phyloP scores from a whole-genome alignment of 2,329 filamentous ascomycete species.

The Aspergillus clavatus region DNA sequence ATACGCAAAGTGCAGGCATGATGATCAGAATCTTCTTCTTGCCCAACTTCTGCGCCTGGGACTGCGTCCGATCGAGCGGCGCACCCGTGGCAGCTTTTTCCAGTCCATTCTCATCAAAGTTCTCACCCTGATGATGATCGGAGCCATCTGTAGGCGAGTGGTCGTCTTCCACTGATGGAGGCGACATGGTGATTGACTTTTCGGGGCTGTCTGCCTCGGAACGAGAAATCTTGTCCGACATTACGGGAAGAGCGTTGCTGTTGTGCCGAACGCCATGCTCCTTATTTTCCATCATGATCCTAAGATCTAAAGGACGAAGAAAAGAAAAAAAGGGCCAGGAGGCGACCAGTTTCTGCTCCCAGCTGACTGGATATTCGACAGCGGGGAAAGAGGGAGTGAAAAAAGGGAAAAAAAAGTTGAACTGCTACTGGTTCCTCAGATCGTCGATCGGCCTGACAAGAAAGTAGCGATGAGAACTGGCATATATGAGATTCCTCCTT shows the following conservation, averaged over 20 bases:
- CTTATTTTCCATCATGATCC: neutral
- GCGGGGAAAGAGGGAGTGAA: neutral
- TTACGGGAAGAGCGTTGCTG: conserved; percentile 3
- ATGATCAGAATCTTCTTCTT: conserved; percentile 40
- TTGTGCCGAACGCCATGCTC: neutral
- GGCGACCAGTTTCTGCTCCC: no score
- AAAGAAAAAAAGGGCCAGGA: neutral
- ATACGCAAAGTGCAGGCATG: conserved; percentile 40
- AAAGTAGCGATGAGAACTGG: no score
- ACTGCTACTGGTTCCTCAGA: no score
- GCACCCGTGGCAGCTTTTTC: conserved; percentile 18
- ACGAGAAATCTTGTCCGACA: conserved; percentile 5
- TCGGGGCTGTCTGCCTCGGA: conserved; percentile 2
- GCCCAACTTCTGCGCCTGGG: conserved; percentile 36
- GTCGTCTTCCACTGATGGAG: conserved; percentile 2
- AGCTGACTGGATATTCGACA: neutral
- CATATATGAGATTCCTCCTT: no score
- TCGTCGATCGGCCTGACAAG: no score
- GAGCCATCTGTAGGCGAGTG: neutral
- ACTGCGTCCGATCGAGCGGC: conserved; percentile 30
- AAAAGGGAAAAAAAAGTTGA: no score
- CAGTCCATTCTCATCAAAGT: conserved; percentile 9
- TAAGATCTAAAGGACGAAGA: neutral
- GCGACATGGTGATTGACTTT: conserved; percentile 5
- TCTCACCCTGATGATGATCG: neutral